A percentile compares a stretch with the other conserved stretches of the same genome.
Conservation (phyloP, 2,329 filamentous ascomycete genomes). For the Albophoma yamanashiensis region DNA sequence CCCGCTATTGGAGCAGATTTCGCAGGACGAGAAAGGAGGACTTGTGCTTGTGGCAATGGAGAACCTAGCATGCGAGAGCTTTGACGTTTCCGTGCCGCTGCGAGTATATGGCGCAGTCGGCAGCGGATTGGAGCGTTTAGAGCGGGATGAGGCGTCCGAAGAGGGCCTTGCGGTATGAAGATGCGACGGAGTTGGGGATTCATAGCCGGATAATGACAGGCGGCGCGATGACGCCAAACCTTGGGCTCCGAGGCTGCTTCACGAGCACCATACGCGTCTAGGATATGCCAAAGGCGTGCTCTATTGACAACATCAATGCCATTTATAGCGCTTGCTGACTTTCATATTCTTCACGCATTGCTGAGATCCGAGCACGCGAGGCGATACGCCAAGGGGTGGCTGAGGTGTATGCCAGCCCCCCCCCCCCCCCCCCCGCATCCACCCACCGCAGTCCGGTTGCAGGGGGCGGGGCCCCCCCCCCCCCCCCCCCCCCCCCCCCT, state of each 20-base stretch:
- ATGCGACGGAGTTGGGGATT: not conserved
- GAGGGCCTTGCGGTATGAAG: constrained; percentile 30
- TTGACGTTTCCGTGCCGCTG: constrained; percentile 78
- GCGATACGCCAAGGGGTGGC: not conserved
- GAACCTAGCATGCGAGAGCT: constrained; percentile 73
- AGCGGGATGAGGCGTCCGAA: constrained; percentile 42
- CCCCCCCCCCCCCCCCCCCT: not conserved
- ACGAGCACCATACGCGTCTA: not conserved
- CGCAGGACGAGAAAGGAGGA: constrained; percentile 66
- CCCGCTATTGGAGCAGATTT: constrained; percentile 67
- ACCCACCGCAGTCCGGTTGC: too few relatives aligned
- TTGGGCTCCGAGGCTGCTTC: not conserved
- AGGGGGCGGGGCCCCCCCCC: too few relatives aligned
- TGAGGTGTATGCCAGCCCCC: not conserved
- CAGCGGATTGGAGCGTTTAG: constrained; percentile 43
- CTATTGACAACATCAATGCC: not conserved
- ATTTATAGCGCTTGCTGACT: not conserved
- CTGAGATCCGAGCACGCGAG: not conserved
- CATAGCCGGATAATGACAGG: not conserved
- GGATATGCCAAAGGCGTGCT: not conserved
- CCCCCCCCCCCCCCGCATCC: too few relatives aligned
- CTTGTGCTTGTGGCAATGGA: constrained; percentile 67
- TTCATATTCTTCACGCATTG: not conserved
- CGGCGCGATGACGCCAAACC: not conserved
- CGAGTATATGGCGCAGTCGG: constrained; percentile 63